Percentiles rank a stretch among this genome's conserved stretches.
Conservation (phyloP, 2,329 filamentous ascomycete species). For the Talaromyces atroroseus region DNA sequence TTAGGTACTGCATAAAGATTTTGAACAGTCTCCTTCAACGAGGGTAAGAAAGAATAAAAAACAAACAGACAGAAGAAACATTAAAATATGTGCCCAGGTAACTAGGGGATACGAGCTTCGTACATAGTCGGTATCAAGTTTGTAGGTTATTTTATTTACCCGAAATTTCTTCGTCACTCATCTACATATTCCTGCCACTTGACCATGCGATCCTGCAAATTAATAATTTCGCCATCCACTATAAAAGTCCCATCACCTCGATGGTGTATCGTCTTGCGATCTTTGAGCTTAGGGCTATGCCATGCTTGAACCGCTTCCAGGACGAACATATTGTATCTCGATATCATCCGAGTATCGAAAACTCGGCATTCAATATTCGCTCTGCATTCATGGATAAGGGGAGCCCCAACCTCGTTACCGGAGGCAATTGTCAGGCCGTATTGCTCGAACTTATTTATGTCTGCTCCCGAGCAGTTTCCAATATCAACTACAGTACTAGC, state of each 20-base stretch:
- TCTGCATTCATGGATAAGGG: background rate
- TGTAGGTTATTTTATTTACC: background rate
- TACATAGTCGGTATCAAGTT: no score
- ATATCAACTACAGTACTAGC: background rate
- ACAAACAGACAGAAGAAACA: no score
- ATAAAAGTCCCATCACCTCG: background rate
- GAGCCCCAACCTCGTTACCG: background rate
- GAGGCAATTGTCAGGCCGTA: background rate
- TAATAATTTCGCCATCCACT: background rate
- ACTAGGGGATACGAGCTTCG: no score
- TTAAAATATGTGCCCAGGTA: no score
- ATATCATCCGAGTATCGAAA: background rate
- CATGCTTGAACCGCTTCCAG: background rate
- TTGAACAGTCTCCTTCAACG: no score
- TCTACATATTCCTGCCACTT: background rate
- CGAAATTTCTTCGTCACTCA: background rate
- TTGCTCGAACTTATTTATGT: conserved; percentile 1
- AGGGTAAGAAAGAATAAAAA: no score
- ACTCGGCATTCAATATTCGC: background rate
- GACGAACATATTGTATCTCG: background rate
- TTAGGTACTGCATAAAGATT: no score
- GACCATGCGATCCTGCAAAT: background rate
- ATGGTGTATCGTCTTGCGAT: background rate
- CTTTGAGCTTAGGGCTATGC: background rate
- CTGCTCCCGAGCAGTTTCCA: background rate